Base-by-base conservation (phyloP, 306 rosid genomes). In the Pterocarpus santalinus region DNA sequence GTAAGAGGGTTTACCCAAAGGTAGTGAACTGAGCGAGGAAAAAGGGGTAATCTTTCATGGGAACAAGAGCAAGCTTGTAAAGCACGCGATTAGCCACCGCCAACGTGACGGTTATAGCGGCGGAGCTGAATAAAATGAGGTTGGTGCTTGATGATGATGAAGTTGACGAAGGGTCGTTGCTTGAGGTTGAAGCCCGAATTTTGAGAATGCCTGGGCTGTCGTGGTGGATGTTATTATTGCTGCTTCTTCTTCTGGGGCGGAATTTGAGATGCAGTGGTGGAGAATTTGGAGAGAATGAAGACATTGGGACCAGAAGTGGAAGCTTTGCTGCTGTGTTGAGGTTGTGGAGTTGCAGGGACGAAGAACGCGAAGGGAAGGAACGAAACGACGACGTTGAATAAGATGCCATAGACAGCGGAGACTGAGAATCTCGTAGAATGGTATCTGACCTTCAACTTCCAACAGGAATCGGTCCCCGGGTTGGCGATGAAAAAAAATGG, bases 21-120 rank as follows among this genome's bases (percentile, higher is more conserved):
- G 98, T 94, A 6, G 89, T 83, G 80, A 94, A 66, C 72, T 94
- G 97, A 41, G 97, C 97, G n/a, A 94, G 85, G 78, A 94, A 94
- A 84, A 94, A 94, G 38, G 98, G 98, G 76, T 85, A 91, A 15
- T 90, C 41, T 82, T 73, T 90, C 94, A 94, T 83, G 36, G 98
- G 97, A 39, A 92, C 92, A 32, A 94, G 97, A 8, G 98, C 97
- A 0, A 94, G 90, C 89, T 94, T 92, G 85, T 94, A 87, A 74
- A 94, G 91, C 60, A 94, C 98, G 32, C 97, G 98, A 70, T 94
- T 94, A 32, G 96, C 91, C 10, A 90, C 85, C 1, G 94, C 96
- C 2, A 90, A 86, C 1, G 87, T 68, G 9, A 85, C 82, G 33
- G 93, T 85, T 33, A 84, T 15, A 6, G 72, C 72, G 57, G 97